These are phyloP conservation scores for Vigna hirtella DNA, from an alignment of 306 rosid species.

Conservation along the genomic window DNA sequence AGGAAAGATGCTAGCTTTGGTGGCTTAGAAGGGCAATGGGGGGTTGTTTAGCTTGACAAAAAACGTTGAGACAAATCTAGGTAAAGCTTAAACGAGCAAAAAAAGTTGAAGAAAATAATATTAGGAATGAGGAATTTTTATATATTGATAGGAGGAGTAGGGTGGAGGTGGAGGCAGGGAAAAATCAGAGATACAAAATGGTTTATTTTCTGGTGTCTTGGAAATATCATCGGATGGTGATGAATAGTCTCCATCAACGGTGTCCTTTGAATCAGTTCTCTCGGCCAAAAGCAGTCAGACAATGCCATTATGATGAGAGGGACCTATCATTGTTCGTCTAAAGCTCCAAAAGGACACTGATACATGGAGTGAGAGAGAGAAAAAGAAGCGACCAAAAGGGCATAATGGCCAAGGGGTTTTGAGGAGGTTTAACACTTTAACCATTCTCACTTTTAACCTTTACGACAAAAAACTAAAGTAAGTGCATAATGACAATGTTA, in stretches of 20 bases:
- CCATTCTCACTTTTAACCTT: constrained; percentile 24
- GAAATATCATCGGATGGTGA: constrained; percentile 72
- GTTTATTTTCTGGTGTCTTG: constrained; percentile 51
- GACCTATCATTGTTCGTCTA: constrained; percentile 76
- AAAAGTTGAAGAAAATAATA: neutral
- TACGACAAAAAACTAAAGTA: constrained; percentile 19
- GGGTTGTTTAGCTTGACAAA: constrained; percentile 30
- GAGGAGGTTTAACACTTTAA: constrained; percentile 13
- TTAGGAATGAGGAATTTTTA: neutral
- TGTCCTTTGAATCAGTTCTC: constrained; percentile 99
- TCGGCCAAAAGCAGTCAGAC: constrained; percentile 93
- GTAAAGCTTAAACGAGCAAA: constrained; percentile 16
- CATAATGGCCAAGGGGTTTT: constrained; percentile 20
- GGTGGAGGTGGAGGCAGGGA: constrained; percentile 12
- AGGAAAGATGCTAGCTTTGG: constrained; percentile 42
- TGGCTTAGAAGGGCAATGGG: constrained; percentile 37
- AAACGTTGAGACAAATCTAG: constrained; percentile 39
- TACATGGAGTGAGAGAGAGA: constrained; percentile 41
- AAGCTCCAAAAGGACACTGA: constrained; percentile 56
- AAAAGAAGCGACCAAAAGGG: constrained; percentile 42
- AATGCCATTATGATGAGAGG: constrained; percentile 81
- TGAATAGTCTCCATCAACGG: constrained; percentile 90
- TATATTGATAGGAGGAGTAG: constrained; percentile 3
- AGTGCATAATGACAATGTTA: constrained; percentile 6
- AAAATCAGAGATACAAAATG: constrained; percentile 45